Evolutionary conservation across 495 filamentous ascomycete species (phyloP), one percentile per base, ranked within the genome.

Genomic region (Hypoxylon crocopeplum): DNA sequence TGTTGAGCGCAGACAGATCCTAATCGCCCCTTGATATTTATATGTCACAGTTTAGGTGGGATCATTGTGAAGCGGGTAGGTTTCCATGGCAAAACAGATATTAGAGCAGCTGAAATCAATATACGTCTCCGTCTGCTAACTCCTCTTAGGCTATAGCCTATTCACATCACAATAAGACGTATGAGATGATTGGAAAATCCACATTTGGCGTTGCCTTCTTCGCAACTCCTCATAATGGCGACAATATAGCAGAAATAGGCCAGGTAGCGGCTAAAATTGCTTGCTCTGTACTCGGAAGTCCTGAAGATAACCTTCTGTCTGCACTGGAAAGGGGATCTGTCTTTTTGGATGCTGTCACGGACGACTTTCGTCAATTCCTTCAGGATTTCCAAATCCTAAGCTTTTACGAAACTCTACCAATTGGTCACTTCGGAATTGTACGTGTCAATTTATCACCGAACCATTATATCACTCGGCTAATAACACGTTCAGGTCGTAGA

Each of bases 131-230:
- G n/a, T n/a, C n/a, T n/a, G n/a, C 47, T 59, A 52, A 51, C 34
- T 34, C 2, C 5, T 16, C 4, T 16, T 17, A 64, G 60, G 60
- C 60, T 22, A 32, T 64, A 3, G 30, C 54, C 5, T 50, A 65
- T 48, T 59, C 72, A 17, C 68, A 60, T 15, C 42, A 57, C 13
- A 62, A 68, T 12, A 27, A 22, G 7, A 62, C 39, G 0, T 72
- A 63, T 39, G 13, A 15, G 8, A 39, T 37, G 7, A 70, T 71
- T n/a, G 22, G 17, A 4, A 49, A 32, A 16, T 64, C 68, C 16
- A 74, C 69, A 12, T 71, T 56, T 40, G 62, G 64, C 11, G 44
- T 65, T 45, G 64, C 42, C 16, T 72, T 70, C 58, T 68, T 50
- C 44, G 59, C 25, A 0, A 64, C 60, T 3, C 60, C 60, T 0